These are phyloP conservation scores for Tricholomella constricta DNA, from an alignment of 768 basidiomycete genomes.

Conservation along the genomic window DNA sequence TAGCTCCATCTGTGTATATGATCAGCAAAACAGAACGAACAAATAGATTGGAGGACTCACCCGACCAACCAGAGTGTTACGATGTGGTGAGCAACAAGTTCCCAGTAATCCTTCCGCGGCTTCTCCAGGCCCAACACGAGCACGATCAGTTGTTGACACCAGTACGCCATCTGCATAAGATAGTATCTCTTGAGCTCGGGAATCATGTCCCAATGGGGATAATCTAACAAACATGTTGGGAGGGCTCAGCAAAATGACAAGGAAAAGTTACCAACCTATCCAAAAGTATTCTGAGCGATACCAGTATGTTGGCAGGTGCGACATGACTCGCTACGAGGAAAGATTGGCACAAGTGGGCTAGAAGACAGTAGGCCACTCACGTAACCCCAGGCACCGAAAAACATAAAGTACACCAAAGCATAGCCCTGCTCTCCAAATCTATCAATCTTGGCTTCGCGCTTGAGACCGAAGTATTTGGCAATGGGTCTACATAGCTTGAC, in stretches of 20 bases:
- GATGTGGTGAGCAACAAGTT: conserved; percentile 87
- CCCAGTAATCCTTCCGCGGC: conserved; percentile 87
- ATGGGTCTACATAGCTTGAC: conserved; percentile 66
- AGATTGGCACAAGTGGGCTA: conserved; percentile 3
- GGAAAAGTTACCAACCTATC: conserved; percentile 52
- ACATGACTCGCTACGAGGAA: conserved; percentile 73
- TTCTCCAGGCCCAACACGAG: conserved; percentile 87
- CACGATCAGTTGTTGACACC: conserved; percentile 92
- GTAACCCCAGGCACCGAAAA: conserved; percentile 74
- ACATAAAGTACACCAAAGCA: conserved; percentile 75
- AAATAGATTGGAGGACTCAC: conserved; percentile 41
- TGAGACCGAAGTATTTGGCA: conserved; percentile 72
- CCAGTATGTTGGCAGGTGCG: conserved; percentile 81
- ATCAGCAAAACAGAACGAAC: conserved; percentile 1
- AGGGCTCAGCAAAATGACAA: not conserved
- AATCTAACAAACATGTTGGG: conserved; percentile 47
- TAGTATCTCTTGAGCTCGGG: conserved; percentile 89
- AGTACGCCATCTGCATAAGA: conserved; percentile 90
- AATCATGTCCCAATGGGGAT: conserved; percentile 89
- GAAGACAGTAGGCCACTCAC: conserved; percentile 49
- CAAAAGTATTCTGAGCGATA: conserved; percentile 83
- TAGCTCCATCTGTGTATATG: conserved; percentile 73
- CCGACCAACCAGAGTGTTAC: conserved; percentile 95
- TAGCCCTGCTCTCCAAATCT: conserved; percentile 94
- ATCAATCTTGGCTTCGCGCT: conserved; percentile 63